phyloP scores from a whole-genome alignment of 2,329 filamentous ascomycete genomes.

The Thielaviopsis populi region DNA sequence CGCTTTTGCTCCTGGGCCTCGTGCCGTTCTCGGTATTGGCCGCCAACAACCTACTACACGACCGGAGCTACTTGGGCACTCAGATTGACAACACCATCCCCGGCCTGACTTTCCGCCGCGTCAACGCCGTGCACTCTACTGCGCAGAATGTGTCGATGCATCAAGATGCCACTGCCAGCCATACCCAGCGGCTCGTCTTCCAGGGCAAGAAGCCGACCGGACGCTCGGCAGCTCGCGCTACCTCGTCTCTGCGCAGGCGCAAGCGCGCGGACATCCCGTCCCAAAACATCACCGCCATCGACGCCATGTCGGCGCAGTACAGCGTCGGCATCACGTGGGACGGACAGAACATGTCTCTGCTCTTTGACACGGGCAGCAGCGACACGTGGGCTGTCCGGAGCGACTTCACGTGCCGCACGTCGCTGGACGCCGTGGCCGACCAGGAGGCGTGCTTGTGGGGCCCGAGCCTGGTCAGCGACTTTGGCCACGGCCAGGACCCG shows the following conservation, averaged over 20 bases:
- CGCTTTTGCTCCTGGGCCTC: neutral
- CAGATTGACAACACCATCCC: conserved; percentile 25
- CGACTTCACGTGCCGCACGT: conserved; percentile 30
- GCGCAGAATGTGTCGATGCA: conserved; percentile 7
- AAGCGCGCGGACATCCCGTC: conserved; percentile 16
- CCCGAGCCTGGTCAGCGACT: conserved; percentile 25
- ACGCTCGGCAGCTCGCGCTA: conserved; percentile 23
- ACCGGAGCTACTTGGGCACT: conserved; percentile 1
- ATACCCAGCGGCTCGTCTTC: conserved; percentile 25
- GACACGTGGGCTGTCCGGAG: conserved; percentile 35
- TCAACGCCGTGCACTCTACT: conserved; percentile 21
- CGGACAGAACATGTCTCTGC: conserved; percentile 26
- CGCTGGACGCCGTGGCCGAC: conserved; percentile 22
- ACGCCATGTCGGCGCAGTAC: conserved; percentile 29
- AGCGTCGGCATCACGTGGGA: conserved; percentile 30
- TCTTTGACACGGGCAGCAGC: conserved; percentile 37
- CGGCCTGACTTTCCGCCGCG: conserved; percentile 26
- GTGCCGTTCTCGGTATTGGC: neutral
- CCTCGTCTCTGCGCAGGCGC: conserved; percentile 18
- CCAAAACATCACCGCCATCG: conserved; percentile 28
- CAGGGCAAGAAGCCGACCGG: conserved; percentile 20
- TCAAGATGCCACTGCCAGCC: conserved; percentile 22
- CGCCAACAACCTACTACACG: neutral
- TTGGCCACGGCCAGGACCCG: conserved; percentile 27
- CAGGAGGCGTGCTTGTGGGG: conserved; percentile 30